phyloP scores from a whole-genome alignment of 2,329 filamentous ascomycete genomes.

The Dryadomyces sulphureus region DNA sequence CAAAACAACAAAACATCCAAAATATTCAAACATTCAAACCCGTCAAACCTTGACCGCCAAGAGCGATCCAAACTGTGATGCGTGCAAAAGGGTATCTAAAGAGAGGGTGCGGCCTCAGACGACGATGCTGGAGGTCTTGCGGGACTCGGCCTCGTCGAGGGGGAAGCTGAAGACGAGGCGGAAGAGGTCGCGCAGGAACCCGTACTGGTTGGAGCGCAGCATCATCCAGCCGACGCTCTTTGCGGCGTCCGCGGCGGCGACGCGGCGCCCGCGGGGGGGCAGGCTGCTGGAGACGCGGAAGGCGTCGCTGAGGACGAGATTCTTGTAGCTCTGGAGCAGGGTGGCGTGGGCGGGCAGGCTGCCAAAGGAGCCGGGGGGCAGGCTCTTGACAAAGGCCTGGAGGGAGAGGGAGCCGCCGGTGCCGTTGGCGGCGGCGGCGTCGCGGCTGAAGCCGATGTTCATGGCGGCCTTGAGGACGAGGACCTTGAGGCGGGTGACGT shows the following conservation, averaged over 20 bases:
- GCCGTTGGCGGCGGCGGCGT: conserved; percentile 27
- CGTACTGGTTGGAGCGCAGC: conserved; percentile 53
- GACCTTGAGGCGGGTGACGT: conserved; percentile 62
- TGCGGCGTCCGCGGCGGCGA: conserved; percentile 61
- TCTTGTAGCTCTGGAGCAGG: conserved; percentile 67
- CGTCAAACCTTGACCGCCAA: background rate
- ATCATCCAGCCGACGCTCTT: conserved; percentile 67
- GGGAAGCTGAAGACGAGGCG: conserved; percentile 73
- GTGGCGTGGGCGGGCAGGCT: conserved; percentile 52
- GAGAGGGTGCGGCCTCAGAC: conserved; percentile 20
- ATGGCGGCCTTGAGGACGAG: conserved; percentile 75
- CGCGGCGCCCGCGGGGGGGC: conserved; percentile 40
- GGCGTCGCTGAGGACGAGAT: conserved; percentile 59
- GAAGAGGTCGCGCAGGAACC: conserved; percentile 71
- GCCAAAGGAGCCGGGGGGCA: conserved; percentile 69
- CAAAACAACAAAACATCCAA: too few species aligned
- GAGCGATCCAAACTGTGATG: background rate
- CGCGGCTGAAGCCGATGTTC: conserved; percentile 65
- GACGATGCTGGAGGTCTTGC: conserved; percentile 49
- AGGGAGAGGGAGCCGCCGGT: conserved; percentile 38
- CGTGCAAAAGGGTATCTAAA: background rate
- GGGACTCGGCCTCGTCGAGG: conserved; percentile 58
- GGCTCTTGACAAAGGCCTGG: conserved; percentile 59
- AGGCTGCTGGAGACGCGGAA: conserved; percentile 42
- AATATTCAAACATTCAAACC: background rate